A percentile compares a stretch with the other conserved stretches of the same genome.
Conservation (phyloP, 768 basidiomycete genomes). For the Tricholoma hemisulphureum region DNA sequence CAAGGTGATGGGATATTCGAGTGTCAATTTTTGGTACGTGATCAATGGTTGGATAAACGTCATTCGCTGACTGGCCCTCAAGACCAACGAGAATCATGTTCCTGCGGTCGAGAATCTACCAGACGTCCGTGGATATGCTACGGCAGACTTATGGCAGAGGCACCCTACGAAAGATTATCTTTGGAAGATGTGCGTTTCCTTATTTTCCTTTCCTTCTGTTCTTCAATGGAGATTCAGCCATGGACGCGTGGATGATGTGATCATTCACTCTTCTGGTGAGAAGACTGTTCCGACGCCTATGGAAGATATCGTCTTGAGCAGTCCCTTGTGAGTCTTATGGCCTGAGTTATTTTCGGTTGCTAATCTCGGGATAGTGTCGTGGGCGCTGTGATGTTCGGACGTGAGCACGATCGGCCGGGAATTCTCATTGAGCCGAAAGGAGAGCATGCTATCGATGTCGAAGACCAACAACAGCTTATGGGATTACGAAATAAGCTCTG, state of each 20-base stretch:
- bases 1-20: constrained; percentile 32
- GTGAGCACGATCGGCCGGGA: constrained; percentile 29
- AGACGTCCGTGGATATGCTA: constrained; percentile 39
- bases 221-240: too few relatives aligned
- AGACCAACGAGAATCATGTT: constrained; percentile 28
- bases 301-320: constrained; percentile 20
- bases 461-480: constrained; percentile 24
- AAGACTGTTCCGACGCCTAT: constrained; percentile 33
- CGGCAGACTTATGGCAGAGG: constrained; percentile 39
- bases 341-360: background rate
- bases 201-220: too few relatives aligned
- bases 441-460: constrained; percentile 25
- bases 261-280: constrained; percentile 30
- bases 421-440: constrained; percentile 29
- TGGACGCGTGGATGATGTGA: constrained; percentile 33
- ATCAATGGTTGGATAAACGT: too few relatives aligned
- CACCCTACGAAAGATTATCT: constrained; percentile 42
- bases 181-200: constrained; percentile 40
- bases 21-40: constrained; percentile 31
- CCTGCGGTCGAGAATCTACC: constrained; percentile 32
- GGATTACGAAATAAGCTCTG: constrained; percentile 35
- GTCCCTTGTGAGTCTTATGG: constrained; percentile 18
- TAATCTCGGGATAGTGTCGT: constrained; percentile 22
- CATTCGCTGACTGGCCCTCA: background rate
- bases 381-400: constrained; percentile 41